Conservation (phyloP, 352 stramenopile genomes). For the Pythium phragmiticola region DNA sequence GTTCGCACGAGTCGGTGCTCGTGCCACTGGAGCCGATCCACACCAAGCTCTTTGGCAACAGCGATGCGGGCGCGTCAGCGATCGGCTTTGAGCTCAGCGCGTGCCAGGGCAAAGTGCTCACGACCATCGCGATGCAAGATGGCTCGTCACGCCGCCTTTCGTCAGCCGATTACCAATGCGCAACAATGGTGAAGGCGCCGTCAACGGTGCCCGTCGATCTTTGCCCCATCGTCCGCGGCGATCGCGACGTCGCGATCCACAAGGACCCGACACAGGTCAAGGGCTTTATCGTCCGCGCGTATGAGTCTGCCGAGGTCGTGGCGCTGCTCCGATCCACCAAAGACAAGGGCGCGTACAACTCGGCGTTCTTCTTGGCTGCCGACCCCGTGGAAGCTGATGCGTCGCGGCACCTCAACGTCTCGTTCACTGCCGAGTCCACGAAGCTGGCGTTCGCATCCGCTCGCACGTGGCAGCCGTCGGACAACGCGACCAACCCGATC, state of each 20-base stretch:
- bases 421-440: constrained; percentile 16
- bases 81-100: constrained; percentile 36
- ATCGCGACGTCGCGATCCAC: constrained; percentile 21
- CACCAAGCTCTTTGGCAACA: constrained; percentile 20
- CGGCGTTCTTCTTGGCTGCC: constrained; percentile 21
- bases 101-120: constrained; percentile 29
- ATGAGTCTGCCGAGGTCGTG: constrained; percentile 23
- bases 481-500: not conserved
- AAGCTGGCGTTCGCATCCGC: constrained; percentile 24
- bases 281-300: constrained; percentile 32
- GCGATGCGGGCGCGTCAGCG: not conserved
- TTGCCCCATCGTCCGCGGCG: constrained; percentile 27
- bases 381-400: not conserved
- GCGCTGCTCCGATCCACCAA: constrained; percentile 33
- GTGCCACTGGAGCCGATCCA: constrained; percentile 33
- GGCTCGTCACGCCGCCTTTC: constrained; percentile 24
- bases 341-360: constrained; percentile 19
- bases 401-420: constrained; percentile 16
- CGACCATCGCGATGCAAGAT: constrained; percentile 25
- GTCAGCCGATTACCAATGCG: constrained; percentile 35
- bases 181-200: constrained; percentile 23
- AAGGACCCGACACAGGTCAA: constrained; percentile 25
- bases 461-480: constrained; percentile 17
- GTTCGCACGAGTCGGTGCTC: constrained; percentile 28
- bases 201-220: constrained; percentile 25